A percentile compares a stretch with the other conserved stretches of the same genome.
Evolutionary conservation across 352 stramenopile genomes (phyloP).

Genomic region (Vaucheria bursata): DNA sequence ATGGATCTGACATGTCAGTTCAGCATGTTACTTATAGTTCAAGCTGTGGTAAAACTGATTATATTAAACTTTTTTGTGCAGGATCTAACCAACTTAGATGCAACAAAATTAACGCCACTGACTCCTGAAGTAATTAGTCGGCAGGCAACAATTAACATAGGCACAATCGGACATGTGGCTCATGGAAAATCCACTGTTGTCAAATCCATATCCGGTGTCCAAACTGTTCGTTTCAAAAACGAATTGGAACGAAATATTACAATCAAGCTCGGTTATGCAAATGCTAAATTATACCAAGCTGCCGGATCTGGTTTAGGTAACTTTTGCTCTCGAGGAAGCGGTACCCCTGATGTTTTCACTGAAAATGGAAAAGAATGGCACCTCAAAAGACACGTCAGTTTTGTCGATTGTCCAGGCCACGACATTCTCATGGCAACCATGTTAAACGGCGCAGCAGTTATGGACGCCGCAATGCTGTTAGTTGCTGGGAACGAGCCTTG

Average conservation of each 20-base stretch:
- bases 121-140: slow-evolving; percentile 91
- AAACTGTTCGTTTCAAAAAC: slow-evolving; percentile 86
- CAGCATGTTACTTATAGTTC: background rate
- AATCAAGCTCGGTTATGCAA: slow-evolving; percentile 99
- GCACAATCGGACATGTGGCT: slow-evolving; percentile 99
- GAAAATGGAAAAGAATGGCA: slow-evolving; percentile 79
- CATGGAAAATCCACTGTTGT: slow-evolving; percentile 99
- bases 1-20: background rate
- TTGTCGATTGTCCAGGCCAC: slow-evolving; percentile 99
- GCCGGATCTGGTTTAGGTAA: slow-evolving; percentile 52
- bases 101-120: slow-evolving; percentile 87
- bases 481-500: slow-evolving; percentile 96
- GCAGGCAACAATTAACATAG: slow-evolving; percentile 99
- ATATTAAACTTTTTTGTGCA: slow-evolving; percentile 53
- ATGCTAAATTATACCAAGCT: slow-evolving; percentile 98
- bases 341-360: slow-evolving; percentile 63
- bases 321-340: slow-evolving; percentile 57
- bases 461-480: slow-evolving; percentile 97
- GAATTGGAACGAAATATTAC: slow-evolving; percentile 99
- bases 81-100: slow-evolving; percentile 87
- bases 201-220: slow-evolving; percentile 97
- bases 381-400: slow-evolving; percentile 92
- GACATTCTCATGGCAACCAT: slow-evolving; percentile 99
- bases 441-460: slow-evolving; percentile 99
- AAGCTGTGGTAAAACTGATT: background rate